Percentiles rank a stretch among this genome's conserved stretches.
Conservation (phyloP, 768 basidiomycete genomes). For the Xerocomellus intermedius region DNA sequence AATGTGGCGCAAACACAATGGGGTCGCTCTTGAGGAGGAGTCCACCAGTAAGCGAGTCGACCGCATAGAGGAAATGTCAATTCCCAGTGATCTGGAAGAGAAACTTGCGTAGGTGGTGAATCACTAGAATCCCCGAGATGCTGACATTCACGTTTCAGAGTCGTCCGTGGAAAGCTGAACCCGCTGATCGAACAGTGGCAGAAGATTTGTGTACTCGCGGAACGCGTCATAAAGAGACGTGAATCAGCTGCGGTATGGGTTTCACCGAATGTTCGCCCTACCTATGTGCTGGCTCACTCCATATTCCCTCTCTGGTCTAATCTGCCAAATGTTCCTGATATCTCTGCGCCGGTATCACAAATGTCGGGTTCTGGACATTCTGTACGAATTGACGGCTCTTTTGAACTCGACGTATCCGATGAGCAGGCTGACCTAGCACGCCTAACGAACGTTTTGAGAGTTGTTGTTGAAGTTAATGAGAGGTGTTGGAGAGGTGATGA, state of each 20-base stretch:
- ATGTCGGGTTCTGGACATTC: constrained; percentile 14
- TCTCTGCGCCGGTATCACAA: constrained; percentile 22
- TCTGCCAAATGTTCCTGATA: constrained; percentile 33
- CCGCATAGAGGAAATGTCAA: constrained; percentile 83
- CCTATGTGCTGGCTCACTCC: constrained; percentile 70
- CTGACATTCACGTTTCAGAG: constrained; percentile 40
- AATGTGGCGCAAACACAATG: constrained; percentile 77
- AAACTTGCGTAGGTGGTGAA: constrained; percentile 64
- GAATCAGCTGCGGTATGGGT: constrained; percentile 89
- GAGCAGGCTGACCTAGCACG: constrained; percentile 80
- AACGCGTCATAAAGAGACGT: constrained; percentile 85
- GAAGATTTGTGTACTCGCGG: constrained; percentile 80
- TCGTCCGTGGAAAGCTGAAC: constrained; percentile 72
- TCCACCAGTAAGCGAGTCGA: constrained; percentile 77
- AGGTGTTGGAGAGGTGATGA: constrained; percentile 83
- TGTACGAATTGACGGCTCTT: constrained; percentile 9
- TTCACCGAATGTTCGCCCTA: constrained; percentile 57
- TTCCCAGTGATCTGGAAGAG: constrained; percentile 89
- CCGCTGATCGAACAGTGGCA: constrained; percentile 90
- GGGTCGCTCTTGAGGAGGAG: constrained; percentile 85
- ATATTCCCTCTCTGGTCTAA: constrained; percentile 51
- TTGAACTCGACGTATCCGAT: constrained; percentile 30
- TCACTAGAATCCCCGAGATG: neutral
- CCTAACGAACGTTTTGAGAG: constrained; percentile 77
- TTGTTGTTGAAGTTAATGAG: constrained; percentile 74